Conservation (phyloP, 225 moss, liverwort and hornwort genomes). For the Antitrichia curtipendula region DNA sequence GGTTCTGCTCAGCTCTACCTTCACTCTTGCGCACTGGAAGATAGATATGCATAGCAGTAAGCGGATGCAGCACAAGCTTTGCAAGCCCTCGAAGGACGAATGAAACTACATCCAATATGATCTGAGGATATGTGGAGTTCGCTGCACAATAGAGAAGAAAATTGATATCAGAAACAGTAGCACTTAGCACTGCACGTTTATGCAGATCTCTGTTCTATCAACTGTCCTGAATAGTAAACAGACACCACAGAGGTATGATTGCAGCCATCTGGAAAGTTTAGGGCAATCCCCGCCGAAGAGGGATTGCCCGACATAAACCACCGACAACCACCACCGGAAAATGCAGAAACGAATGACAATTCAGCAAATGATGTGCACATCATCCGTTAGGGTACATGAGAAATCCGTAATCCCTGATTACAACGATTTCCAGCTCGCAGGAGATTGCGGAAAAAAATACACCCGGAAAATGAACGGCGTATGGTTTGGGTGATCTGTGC, state of each 20-base stretch:
- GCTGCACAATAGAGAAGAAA: slow-evolving; percentile 12
- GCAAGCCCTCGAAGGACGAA: slow-evolving; percentile 33
- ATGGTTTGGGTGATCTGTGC: not conserved
- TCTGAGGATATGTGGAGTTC: slow-evolving; percentile 14
- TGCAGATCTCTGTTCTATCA: not conserved
- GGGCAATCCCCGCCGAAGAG: not conserved
- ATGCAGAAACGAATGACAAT: not conserved
- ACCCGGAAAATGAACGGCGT: not conserved
- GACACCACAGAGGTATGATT: not conserved
- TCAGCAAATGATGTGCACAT: not conserved
- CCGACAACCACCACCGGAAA: not conserved
- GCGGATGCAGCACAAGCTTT: slow-evolving; percentile 45
- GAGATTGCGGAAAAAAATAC: not conserved
- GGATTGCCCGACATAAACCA: not conserved
- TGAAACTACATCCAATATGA: slow-evolving; percentile 32
- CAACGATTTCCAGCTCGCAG: not conserved
- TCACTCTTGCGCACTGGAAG: slow-evolving; percentile 12
- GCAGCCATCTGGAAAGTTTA: not conserved
- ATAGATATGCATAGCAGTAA: slow-evolving; percentile 16
- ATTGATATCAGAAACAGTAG: not conserved
- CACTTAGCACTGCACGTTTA: not conserved
- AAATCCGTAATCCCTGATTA: not conserved
- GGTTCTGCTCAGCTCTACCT: not conserved
- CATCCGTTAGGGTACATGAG: not conserved
- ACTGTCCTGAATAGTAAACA: not conserved